Base-by-base conservation (phyloP, 257 asterid species). In the Nicotiana otophora region DNA sequence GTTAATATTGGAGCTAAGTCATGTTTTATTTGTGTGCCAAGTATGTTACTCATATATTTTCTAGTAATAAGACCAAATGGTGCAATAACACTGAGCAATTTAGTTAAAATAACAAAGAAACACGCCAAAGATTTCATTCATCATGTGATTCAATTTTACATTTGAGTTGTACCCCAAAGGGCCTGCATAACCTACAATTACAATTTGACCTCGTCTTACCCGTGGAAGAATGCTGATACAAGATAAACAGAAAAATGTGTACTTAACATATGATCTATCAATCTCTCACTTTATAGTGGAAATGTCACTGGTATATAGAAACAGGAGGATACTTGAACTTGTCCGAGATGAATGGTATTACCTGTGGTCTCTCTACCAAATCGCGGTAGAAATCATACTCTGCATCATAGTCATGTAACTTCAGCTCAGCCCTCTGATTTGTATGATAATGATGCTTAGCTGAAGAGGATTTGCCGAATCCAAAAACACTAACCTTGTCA, bases 401-500 rank as follows among this genome's bases (percentile, higher is more conserved):
- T 0, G 99, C 97, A 83, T 93, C 97, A 11, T 96, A 96, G 83
- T 96, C 99, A 68, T 96, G 99, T 81, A 96, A 81, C 51, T 87
- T 82, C 1, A 96, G 93, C 96, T 96, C 99, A 30, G 86, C 87
- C 79, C 89, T 90, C 93, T 94, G 98, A 85, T 92, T 92, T 0
- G 98, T 94, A 74, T 96, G 99, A 79, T 96, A 96, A 78, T 96
- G 99, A 63, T 96, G 99, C 91, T 92, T 91, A 17, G 94, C 93
- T 60, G 51, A 55, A 20, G 77, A 57, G 11, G 97, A 89, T 67
- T 94, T 96, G 30, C 99, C 99, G 72, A 92, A 96, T 10, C 99
- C 99, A 19, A 94, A 96, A 19, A 96, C 61, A 10, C 94, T 89
- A 26, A 96, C 98, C n/a, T 85, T 90, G 58, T 93, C 96, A 77